Conservation (phyloP, 1,284 basidiomycete genomes). For the Paramarasmius palmivorus region DNA sequence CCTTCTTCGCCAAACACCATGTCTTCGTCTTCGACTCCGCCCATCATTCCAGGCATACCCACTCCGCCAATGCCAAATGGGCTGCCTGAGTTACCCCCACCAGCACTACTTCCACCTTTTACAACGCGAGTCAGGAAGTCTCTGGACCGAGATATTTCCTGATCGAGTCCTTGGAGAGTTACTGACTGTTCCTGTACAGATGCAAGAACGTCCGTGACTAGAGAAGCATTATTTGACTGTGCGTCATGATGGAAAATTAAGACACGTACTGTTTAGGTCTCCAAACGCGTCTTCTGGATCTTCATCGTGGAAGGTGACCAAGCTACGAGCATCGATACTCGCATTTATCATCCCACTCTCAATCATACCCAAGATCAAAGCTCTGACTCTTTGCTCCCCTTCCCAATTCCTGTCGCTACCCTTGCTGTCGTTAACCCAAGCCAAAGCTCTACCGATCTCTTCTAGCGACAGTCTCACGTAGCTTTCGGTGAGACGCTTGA, state of each 20-base stretch:
- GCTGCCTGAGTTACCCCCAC: neutral
- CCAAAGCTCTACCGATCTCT: slow-evolving; percentile 55
- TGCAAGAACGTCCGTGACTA: slow-evolving; percentile 4
- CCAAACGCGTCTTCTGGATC: slow-evolving; percentile 71
- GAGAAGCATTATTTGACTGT: neutral
- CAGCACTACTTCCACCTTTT: slow-evolving; percentile 2
- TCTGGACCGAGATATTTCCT: slow-evolving; percentile 57
- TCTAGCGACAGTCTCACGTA: slow-evolving; percentile 73
- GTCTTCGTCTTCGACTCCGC: neutral
- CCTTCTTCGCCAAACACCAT: no score
- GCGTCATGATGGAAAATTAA: no score
- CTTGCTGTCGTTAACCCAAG: slow-evolving; percentile 2
- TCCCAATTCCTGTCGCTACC: slow-evolving; percentile 51
- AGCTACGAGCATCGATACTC: slow-evolving; percentile 60
- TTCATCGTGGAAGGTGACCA: slow-evolving; percentile 72
- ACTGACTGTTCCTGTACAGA: slow-evolving; percentile 55
- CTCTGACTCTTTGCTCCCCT: slow-evolving; percentile 53
- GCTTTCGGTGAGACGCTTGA: slow-evolving; percentile 76
- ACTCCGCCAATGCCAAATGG: neutral
- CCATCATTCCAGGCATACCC: neutral
- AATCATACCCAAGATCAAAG: slow-evolving; percentile 72
- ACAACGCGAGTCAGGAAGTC: slow-evolving; percentile 68
- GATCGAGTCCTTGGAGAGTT: slow-evolving; percentile 53
- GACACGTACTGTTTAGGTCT: slow-evolving; percentile 33
- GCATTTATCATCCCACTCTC: slow-evolving; percentile 68